Base-by-base conservation (phyloP, 805 yeast species). In the Suhomyces kilbournensis region DNA sequence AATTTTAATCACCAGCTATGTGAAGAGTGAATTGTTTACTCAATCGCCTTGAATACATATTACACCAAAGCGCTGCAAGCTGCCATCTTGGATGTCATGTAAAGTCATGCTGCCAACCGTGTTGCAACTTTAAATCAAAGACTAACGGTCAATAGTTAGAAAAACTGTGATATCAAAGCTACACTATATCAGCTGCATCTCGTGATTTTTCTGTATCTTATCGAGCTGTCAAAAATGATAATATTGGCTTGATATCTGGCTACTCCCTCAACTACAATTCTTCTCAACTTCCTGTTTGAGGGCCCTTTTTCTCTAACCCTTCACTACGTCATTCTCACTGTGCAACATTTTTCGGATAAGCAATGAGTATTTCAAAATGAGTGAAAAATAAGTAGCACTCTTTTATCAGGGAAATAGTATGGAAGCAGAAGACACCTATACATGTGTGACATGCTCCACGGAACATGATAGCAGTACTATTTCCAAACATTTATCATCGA, bases 401-500 rank as follows among this genome's bases (percentile, higher is more conserved):
- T n/a, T n/a, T 32, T 9, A 22, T 32, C 35, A 32, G 17, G 5
- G 32, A 32, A 9, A n/a, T 32, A 34, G 43, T 20, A 46, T 46
- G 44, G 42, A 15, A 19, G 40, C 19, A 15, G 15, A 9, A 9
- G 45, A 40, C 28, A 34, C 25, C 44, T 79, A 68, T 61, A 69
- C 74, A 30, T 82, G 86, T 60, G 53, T 60, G 48, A 80, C 84
- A 39, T 82, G 86, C 59, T 59, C 69, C n/a, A 59, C 57, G 26
- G 30, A 67, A 2, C 62, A 62, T 2, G 69, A 60, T 35, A 76
- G 69, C 10, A 53, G 51, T n/a, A 75, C 72, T 4, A 76, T 81
- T 68, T 72, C 77, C 54, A 81, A 78, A 60, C 88, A 83, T 65
- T 66, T 82, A 30, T 69, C 81, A 0, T 50, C 74, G 1, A 77